Evolutionary conservation across 2,329 filamentous ascomycete genomes (phyloP), one percentile per base, ranked within the genome.

Genomic region (Colletotrichum sp.): DNA sequence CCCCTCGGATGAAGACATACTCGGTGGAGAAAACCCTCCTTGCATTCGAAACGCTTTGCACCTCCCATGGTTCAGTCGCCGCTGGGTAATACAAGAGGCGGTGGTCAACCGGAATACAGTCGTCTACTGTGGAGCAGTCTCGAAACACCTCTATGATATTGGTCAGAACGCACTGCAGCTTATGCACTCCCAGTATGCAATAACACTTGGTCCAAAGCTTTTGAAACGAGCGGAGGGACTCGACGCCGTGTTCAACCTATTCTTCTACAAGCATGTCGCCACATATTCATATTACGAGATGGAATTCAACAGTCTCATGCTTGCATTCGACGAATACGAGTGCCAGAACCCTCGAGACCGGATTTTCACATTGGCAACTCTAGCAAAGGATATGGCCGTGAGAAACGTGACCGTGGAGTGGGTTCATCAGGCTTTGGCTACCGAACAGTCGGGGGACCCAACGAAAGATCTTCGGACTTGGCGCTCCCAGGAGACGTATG

Each of bases 21-120:
- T 0, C 1, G 8, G 5, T 6, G 18, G 18, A 44, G 9, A 10
- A 0, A 3, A 44, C 5, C 39, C 39, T n/a, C 39, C 39, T 44
- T 44, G 18, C 39, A n/a, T 44, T 9, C 39, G n/a, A 44, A 3
- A 44, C 9, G 39, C 18, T 44, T 10, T 44, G 39, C 18, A 44
- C 0, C 39, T 44, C 5, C 18, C 18, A 44, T 44, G 39, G 39
- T n/a, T 44, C 0, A 44, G 39, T 44, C 39, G 39, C 5, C 39
- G 39, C 39, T 44, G 39, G 39, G 39, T 44, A 44, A n/a, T 44
- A 44, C 18, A 44, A n/a, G 39, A 44, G 39, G 39, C 39, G 16
- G 39, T 44, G 12, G 3, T 44, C 39, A 44, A 44, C 9, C 5
- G 3, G 9, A 44, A 44, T 44, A 44, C 39, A n/a, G 39, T 6